Evolutionary conservation across 2,329 filamentous ascomycete species (phyloP), one percentile per base, ranked within the genome.

Genomic region (Chaetomiaceae sp.): DNA sequence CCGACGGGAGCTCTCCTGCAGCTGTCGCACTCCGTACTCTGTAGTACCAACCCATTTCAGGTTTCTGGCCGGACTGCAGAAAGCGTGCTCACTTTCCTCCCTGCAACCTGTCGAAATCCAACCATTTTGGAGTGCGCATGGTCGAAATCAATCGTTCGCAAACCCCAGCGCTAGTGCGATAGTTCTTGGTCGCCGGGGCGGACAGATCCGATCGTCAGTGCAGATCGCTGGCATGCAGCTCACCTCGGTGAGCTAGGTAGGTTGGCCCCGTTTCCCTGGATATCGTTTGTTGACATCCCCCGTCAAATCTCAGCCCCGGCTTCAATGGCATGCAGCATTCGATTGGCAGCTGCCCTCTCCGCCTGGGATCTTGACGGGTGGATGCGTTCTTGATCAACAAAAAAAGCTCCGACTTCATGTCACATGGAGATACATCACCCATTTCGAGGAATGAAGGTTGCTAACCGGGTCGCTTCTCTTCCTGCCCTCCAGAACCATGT

Each of bases 241-340:
- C 61, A 61, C 57, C 61, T 46, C 46, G 59, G 61, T 63, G 57
- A 58, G 54, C 34, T 15, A 40, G 40, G 45, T 48, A 31, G 51
- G 50, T 59, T 47, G 39, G 50, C 36, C 20, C 47, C 45, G 46
- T 53, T 55, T 29, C 51, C 60, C 38, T 47, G 48, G 56, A 36
- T 56, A 55, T 57, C 56, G 55, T 61, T 63, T 62, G 57, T 62
- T 63, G 60, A 62, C 54, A 55, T 51, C 45, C 27, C 29, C 45
- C 44, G 48, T 23, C 19, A 53, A 58, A 19, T 45, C 47, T 51
- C 54, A 40, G 45, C 46, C 43, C 46, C 42, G 17, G 3, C 6
- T 39, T 17, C 11, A 19, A 43, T 15, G 17, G 34, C 29, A 57
- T 53, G 52, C 55, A 47, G n/a, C 55, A 57, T 33, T 54, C 46